phyloP scores from a whole-genome alignment of 106 monocot genomes.

The Vanilla planifolia region DNA sequence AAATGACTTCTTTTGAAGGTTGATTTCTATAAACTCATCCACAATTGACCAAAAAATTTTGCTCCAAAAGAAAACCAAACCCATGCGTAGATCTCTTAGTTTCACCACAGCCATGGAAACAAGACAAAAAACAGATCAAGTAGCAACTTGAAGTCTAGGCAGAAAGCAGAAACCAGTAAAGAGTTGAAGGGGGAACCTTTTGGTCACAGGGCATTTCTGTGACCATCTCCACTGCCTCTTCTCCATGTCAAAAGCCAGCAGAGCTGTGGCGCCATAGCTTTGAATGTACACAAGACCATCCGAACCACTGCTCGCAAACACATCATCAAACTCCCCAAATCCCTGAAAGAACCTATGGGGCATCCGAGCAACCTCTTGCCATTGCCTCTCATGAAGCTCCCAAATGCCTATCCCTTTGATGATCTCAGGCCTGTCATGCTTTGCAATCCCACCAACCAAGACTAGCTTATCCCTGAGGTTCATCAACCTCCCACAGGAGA shows the following conservation, averaged over 20 bases:
- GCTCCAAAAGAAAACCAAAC: too few relatives aligned
- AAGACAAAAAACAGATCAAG: constrained; percentile 19
- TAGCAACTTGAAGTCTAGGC: constrained; percentile 55
- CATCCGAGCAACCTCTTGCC: constrained; percentile 70
- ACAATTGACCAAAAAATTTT: too few relatives aligned
- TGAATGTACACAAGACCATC: constrained; percentile 73
- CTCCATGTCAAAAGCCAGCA: constrained; percentile 61
- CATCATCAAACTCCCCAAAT: constrained; percentile 86
- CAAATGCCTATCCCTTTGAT: constrained; percentile 84
- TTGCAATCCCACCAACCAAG: constrained; percentile 78
- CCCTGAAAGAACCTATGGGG: constrained; percentile 74
- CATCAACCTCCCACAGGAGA: constrained; percentile 75
- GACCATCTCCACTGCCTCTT: constrained; percentile 76
- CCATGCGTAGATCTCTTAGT: constrained; percentile 1
- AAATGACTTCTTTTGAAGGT: too few relatives aligned
- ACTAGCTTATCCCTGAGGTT: constrained; percentile 68
- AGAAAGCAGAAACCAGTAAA: constrained; percentile 83
- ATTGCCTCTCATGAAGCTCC: constrained; percentile 54
- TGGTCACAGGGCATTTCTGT: constrained; percentile 56
- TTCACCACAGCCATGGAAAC: background rate
- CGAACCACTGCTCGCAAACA: constrained; percentile 72
- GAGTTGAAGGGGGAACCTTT: constrained; percentile 83
- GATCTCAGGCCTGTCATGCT: constrained; percentile 47
- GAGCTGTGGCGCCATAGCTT: constrained; percentile 66
- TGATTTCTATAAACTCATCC: too few relatives aligned